A percentile compares a stretch with the other conserved stretches of the same genome.
Conservation (phyloP, 164 flowering plant genomes). For the Aristolochia fimbriata region DNA sequence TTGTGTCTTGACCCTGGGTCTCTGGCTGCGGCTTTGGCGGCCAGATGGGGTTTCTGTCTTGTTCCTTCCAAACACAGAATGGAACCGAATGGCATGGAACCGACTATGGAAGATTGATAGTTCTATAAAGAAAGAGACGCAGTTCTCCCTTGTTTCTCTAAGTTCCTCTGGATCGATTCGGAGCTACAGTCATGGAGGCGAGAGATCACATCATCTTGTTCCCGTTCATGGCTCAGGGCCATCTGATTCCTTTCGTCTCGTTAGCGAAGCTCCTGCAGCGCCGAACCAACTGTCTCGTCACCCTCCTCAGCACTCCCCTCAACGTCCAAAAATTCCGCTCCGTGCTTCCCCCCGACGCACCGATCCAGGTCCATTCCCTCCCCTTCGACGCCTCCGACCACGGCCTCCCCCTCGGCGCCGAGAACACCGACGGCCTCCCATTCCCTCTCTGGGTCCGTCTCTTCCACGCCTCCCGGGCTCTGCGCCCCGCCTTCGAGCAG, state of each 20-base stretch:
- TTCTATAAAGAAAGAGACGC: too few species aligned
- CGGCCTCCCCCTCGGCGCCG: constrained; percentile 11
- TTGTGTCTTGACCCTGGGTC: too few species aligned
- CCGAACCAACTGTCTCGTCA: not conserved
- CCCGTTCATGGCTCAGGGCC: constrained; percentile 16
- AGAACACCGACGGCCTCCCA: constrained; percentile 8
- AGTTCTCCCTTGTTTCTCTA: not conserved
- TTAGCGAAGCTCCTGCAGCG: constrained; percentile 2
- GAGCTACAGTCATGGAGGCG: not conserved
- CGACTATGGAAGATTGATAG: too few species aligned
- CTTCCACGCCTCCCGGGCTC: constrained; percentile 6
- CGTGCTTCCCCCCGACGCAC: not conserved
- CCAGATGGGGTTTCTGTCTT: too few species aligned
- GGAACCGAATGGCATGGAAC: too few species aligned
- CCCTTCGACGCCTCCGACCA: constrained; percentile 13
- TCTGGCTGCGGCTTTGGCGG: too few species aligned
- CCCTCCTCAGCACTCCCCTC: constrained; percentile 14
- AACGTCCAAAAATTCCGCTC: constrained; percentile 8
- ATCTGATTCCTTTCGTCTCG: constrained; percentile 11
- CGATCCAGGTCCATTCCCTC: constrained; percentile 8
- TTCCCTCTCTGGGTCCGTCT: not conserved
- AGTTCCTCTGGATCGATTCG: not conserved
- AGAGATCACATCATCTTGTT: constrained; percentile 3
- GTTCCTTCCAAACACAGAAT: too few species aligned
- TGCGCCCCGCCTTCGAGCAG: constrained; percentile 7